phyloP scores from a whole-genome alignment of 2,329 filamentous ascomycete species.

The Beauveria brongniartii region DNA sequence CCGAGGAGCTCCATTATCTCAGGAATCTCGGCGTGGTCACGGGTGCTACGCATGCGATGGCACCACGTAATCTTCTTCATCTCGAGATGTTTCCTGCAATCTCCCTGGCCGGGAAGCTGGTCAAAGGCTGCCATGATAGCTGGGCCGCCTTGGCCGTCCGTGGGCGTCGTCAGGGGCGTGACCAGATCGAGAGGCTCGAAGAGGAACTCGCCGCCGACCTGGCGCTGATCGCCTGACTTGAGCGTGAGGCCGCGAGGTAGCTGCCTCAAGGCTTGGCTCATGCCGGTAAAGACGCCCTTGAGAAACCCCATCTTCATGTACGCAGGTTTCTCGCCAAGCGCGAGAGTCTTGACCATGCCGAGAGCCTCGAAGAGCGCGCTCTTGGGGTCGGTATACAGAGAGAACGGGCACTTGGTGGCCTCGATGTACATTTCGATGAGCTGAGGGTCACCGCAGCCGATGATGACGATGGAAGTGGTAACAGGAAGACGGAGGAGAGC shows the following conservation, averaged over 20 bases:
- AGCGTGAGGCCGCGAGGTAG: slow-evolving; percentile 49
- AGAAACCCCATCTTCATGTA: slow-evolving; percentile 54
- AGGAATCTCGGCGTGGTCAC: slow-evolving; percentile 67
- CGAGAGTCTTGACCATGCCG: slow-evolving; percentile 59
- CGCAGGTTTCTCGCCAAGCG: slow-evolving; percentile 49
- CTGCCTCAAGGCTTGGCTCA: slow-evolving; percentile 53
- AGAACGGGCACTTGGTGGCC: slow-evolving; percentile 58
- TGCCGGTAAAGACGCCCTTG: slow-evolving; percentile 40
- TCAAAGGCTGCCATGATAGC: slow-evolving; percentile 14
- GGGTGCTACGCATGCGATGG: slow-evolving; percentile 70
- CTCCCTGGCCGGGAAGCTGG: slow-evolving; percentile 7
- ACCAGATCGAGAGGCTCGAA: slow-evolving; percentile 49
- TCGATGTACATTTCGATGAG: slow-evolving; percentile 60
- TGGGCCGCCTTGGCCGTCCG: slow-evolving; percentile 22
- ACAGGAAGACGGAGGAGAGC: slow-evolving; percentile 41
- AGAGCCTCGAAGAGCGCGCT: slow-evolving; percentile 57
- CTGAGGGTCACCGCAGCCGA: slow-evolving; percentile 63
- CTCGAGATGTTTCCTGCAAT: slow-evolving; percentile 27
- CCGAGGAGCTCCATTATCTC: slow-evolving; percentile 58
- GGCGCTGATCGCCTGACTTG: slow-evolving; percentile 57
- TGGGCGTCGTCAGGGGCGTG: slow-evolving; percentile 38
- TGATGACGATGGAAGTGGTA: slow-evolving; percentile 56
- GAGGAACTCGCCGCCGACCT: slow-evolving; percentile 73
- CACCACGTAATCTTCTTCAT: slow-evolving; percentile 67
- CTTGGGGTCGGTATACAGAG: slow-evolving; percentile 70